Evolutionary conservation across 495 filamentous ascomycete genomes (phyloP).

Genomic region (Penicillium simplicissimum): DNA sequence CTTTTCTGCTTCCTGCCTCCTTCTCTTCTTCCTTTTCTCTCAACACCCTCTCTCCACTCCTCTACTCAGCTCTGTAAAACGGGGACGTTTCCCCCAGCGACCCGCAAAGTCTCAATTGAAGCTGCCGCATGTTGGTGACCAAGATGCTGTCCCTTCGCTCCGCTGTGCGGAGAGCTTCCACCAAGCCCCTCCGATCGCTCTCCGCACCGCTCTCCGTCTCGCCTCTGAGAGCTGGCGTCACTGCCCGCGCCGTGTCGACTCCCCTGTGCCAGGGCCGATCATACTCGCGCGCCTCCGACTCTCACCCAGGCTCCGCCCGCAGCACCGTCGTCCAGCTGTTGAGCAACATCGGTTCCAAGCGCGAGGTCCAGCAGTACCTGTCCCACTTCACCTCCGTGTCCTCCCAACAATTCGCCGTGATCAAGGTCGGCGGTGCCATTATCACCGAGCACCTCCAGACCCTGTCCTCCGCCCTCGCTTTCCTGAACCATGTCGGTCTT

Average conservation of each 20-base stretch:
- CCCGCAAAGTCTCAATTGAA: constrained; percentile 32
- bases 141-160: constrained; percentile 53
- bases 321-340: constrained; percentile 91
- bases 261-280: constrained; percentile 39
- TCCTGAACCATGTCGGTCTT: constrained; percentile 93
- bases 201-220: constrained; percentile 44
- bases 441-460: constrained; percentile 92
- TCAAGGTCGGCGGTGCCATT: constrained; percentile 98
- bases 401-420: constrained; percentile 96
- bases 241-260: constrained; percentile 20
- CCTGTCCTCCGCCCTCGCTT: constrained; percentile 82
- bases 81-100: constrained; percentile 22
- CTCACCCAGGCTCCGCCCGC: constrained; percentile 63
- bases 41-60: constrained; percentile 12
- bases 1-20: neutral
- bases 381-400: constrained; percentile 97
- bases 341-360: constrained; percentile 94
- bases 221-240: constrained; percentile 32
- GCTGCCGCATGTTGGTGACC: constrained; percentile 53
- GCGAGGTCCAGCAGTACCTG: constrained; percentile 97
- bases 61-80: constrained; percentile 2
- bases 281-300: constrained; percentile 50
- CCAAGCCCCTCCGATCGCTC: constrained; percentile 49
- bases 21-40: constrained; percentile 11
- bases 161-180: constrained; percentile 53